phyloP scores from a whole-genome alignment of 208 protist species.

The Angomonas ambiguus region DNA sequence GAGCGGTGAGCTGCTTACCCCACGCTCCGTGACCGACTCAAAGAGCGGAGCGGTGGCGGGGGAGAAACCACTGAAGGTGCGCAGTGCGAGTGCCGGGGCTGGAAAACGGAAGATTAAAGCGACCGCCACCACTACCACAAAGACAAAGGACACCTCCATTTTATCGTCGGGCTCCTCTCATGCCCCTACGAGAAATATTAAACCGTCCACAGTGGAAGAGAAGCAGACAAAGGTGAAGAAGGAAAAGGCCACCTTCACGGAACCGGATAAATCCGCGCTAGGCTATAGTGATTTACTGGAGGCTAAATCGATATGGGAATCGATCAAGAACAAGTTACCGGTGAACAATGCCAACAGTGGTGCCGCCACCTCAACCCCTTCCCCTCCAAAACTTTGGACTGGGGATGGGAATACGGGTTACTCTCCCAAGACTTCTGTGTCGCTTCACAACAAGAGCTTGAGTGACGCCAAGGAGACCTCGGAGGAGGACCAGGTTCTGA shows the following conservation, averaged over 20 bases:
- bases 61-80: not conserved
- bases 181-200: not conserved
- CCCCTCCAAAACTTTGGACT: not conserved
- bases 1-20: not conserved
- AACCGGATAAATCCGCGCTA: not conserved
- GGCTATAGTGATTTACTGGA: not conserved
- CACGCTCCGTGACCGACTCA: not conserved
- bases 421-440: not conserved
- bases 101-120: slow-evolving; percentile 8
- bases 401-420: not conserved
- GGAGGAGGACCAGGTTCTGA: not conserved
- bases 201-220: not conserved
- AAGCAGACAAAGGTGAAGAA: not conserved
- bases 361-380: slow-evolving; percentile 6
- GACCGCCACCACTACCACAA: slow-evolving; percentile 1
- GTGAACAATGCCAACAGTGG: slow-evolving; percentile 7
- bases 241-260: not conserved
- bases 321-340: slow-evolving; percentile 1
- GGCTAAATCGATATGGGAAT: slow-evolving; percentile 1
- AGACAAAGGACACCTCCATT: slow-evolving; percentile 7
- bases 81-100: slow-evolving; percentile 6
- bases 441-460: not conserved
- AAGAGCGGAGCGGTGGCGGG: not conserved
- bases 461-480: not conserved
- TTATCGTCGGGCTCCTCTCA: not conserved